A percentile compares a stretch with the other conserved stretches of the same genome.
These are phyloP conservation scores for Pneumocystis wakefieldiae DNA, from an alignment of 1,139 yeast genomes.

Conservation along the genomic window DNA sequence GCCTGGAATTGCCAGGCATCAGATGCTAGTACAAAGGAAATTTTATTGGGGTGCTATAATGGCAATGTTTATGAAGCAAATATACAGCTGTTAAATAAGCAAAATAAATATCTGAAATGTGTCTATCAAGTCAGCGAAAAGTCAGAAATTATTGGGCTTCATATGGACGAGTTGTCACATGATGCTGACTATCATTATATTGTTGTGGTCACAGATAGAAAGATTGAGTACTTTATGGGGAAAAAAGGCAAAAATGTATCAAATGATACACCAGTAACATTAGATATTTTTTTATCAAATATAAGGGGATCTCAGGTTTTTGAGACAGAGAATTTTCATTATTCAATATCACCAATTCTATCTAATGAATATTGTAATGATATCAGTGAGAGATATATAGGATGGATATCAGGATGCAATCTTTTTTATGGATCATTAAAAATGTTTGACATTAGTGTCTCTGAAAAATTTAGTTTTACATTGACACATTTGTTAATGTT, in stretches of 20 bases:
- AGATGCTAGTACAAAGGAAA: conserved; percentile 30
- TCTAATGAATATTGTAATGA: background rate
- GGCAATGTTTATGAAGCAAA: conserved; percentile 35
- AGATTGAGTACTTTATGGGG: background rate
- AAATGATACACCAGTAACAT: background rate
- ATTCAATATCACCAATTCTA: background rate
- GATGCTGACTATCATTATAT: background rate
- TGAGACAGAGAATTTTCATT: background rate
- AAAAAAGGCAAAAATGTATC: background rate
- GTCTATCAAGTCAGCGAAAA: conserved; percentile 7
- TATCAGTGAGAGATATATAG: background rate
- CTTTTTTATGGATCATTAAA: background rate
- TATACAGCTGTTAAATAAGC: conserved; percentile 27
- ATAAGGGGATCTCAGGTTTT: background rate
- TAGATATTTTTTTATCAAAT: background rate
- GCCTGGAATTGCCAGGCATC: conserved; percentile 32
- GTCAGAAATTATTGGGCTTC: background rate
- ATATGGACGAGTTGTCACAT: background rate
- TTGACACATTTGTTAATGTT: background rate
- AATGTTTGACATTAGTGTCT: background rate
- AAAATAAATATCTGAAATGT: conserved; percentile 28
- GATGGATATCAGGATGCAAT: background rate
- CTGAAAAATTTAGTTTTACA: background rate
- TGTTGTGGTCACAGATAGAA: background rate
- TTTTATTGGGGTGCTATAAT: conserved; percentile 35